Percentiles rank a stretch among this genome's conserved stretches.
Conservation (phyloP, 1,139 yeast genomes). For the Yarrowia galli region DNA sequence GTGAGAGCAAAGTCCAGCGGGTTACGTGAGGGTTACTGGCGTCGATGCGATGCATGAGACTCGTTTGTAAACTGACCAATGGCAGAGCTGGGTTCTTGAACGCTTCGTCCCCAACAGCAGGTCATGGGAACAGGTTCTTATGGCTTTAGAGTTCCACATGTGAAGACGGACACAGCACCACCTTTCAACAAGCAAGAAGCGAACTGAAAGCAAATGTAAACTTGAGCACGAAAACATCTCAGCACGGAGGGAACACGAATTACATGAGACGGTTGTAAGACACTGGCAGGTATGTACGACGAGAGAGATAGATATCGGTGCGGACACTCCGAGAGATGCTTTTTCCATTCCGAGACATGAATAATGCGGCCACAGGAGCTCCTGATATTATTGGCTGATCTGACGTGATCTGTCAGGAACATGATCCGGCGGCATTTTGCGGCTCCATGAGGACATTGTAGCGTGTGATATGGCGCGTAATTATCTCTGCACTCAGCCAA, state of each 20-base stretch:
- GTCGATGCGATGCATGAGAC: background rate
- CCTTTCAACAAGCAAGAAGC: background rate
- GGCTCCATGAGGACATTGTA: no score
- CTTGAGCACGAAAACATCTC: constrained; percentile 1
- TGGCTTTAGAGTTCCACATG: constrained; percentile 19
- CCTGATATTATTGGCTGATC: no score
- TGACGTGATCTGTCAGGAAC: no score
- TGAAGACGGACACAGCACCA: constrained; percentile 1
- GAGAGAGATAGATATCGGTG: no score
- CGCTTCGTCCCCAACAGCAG: background rate
- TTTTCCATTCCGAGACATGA: no score
- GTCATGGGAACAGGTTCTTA: constrained; percentile 19
- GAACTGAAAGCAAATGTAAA: constrained; percentile 23
- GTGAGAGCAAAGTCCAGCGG: background rate
- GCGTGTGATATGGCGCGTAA: no score
- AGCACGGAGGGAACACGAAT: background rate
- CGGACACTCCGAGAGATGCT: no score
- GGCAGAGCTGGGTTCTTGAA: background rate
- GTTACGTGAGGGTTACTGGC: background rate
- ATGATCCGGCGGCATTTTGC: no score
- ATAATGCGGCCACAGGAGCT: no score
- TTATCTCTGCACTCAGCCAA: no score
- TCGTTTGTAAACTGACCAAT: background rate
- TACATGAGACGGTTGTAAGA: constrained; percentile 11
- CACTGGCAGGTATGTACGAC: no score